phyloP scores from a whole-genome alignment of 2,329 filamentous ascomycete species.

The Alternaria conjuncta region DNA sequence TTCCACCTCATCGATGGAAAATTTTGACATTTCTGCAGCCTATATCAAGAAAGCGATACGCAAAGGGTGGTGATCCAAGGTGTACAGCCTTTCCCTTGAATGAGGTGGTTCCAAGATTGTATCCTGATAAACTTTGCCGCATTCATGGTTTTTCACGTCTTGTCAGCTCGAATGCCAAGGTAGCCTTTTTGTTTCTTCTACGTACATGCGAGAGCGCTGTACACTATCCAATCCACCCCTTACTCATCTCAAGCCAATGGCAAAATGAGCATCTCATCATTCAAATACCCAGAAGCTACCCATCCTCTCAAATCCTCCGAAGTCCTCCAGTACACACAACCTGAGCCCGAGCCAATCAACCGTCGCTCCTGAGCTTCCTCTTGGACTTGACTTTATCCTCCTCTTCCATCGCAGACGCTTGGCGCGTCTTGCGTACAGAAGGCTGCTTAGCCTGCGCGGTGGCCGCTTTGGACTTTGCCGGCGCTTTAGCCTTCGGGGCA shows the following conservation, averaged over 20 bases:
- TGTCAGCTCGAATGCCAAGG: background rate
- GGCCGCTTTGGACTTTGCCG: background rate
- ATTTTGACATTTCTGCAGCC: background rate
- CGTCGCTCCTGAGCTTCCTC: background rate
- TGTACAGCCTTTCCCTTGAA: background rate
- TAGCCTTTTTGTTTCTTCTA: background rate
- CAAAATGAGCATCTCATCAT: background rate
- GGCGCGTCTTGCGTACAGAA: background rate
- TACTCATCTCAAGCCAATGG: background rate
- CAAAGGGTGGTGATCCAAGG: background rate
- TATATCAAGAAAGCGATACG: background rate
- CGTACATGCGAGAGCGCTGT: background rate
- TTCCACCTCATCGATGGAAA: background rate
- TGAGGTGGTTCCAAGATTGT: background rate
- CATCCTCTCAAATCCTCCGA: accelerated
- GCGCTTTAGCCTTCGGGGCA: background rate
- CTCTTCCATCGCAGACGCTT: background rate
- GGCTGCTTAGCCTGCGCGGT: background rate
- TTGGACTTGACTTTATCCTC: background rate
- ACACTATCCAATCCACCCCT: background rate
- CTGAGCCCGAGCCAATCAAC: background rate
- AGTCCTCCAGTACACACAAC: no score
- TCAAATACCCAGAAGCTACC: background rate
- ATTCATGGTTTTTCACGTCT: no score
- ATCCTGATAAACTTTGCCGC: background rate